A percentile compares a stretch with the other conserved stretches of the same genome.
These are phyloP conservation scores for Vitis hybrid DNA, from an alignment of 177 flowering plant species.

Conservation along the genomic window DNA sequence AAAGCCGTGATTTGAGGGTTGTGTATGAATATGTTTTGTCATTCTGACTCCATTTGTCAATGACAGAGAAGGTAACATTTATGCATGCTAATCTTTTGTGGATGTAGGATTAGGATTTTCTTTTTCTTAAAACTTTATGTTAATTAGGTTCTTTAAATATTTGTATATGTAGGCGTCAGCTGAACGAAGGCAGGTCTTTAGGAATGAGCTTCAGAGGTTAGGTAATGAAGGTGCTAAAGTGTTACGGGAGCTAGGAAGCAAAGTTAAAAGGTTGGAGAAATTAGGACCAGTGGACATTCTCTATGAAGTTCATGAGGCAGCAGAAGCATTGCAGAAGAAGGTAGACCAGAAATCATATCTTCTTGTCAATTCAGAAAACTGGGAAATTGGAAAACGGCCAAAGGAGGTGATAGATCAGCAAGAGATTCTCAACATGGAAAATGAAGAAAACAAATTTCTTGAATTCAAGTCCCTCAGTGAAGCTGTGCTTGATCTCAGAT, in stretches of 20 bases:
- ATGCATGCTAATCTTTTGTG: no score
- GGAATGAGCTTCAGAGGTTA: constrained; percentile 44
- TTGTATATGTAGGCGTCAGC: constrained; percentile 42
- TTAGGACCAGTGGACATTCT: constrained; percentile 43
- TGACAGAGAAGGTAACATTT: background rate
- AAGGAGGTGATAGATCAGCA: constrained; percentile 24
- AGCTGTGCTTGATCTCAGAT: constrained; percentile 39
- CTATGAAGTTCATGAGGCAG: constrained; percentile 45
- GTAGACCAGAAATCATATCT: constrained; percentile 52
- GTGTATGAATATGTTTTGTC: background rate
- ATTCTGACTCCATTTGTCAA: background rate
- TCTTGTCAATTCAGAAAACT: constrained; percentile 50
- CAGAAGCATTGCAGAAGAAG: constrained; percentile 51
- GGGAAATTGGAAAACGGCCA: constrained; percentile 49
- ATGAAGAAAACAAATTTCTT: constrained; percentile 26
- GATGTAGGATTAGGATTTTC: no score
- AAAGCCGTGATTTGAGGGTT: background rate
- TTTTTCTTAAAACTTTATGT: no score
- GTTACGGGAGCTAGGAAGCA: constrained; percentile 48
- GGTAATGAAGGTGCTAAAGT: constrained; percentile 55
- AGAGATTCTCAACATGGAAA: constrained; percentile 24
- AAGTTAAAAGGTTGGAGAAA: constrained; percentile 54
- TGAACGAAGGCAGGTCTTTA: constrained; percentile 44
- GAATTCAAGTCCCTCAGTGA: constrained; percentile 43
- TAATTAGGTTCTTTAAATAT: background rate